Base-by-base conservation (phyloP, 768 basidiomycete species). In the Austroboletus eburneus region DNA sequence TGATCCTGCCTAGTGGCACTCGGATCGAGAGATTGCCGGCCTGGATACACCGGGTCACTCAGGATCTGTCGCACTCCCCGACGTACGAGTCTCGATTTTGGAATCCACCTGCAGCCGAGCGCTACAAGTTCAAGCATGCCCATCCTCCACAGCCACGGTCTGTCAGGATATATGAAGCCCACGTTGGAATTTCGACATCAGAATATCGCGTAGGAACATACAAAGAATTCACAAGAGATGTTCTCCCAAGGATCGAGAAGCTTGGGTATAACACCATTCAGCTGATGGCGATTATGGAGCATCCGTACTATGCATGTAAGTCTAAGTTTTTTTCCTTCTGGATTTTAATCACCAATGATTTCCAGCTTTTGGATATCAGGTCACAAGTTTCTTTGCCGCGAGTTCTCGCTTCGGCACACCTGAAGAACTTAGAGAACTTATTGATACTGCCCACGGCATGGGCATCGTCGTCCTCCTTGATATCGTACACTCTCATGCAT, bases 201-300 rank as follows among this genome's bases (percentile, higher is more conserved):
- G 94, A 98, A 58, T 72, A 75, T 37, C 76, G 90, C 46, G 90
- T 98, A 23, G 96, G 93, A 12, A 89, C 88, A 3, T 99, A 97
- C 77, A 91, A 87, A 63, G 96, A 98, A 68, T 99, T 99, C 58
- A 94, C 91, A 22, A 67, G 70, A 45, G 77, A 95, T 61, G 69
- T 88, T 38, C 75, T 99, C 17, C 89, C 88, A 37, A 77, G 94
- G 51, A 98, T 99, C 65, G 83, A 84, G 65, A 81, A 81, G 47
- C 76, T 98, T 21, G 96, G 93, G 9, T 99, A 99, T 70, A 99
- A 98, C 63, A 81, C 84, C 44, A 97, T 99, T 52, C 96, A 99
- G 69, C 77, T 98, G 57, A 99, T 99, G 96, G 96, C 91, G 14
- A 75, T 96, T 49, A 94, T 96, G 91, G 93, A 96, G 64, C 93